Base-by-base conservation (phyloP, 768 basidiomycete genomes). In the Russula olivacea region DNA sequence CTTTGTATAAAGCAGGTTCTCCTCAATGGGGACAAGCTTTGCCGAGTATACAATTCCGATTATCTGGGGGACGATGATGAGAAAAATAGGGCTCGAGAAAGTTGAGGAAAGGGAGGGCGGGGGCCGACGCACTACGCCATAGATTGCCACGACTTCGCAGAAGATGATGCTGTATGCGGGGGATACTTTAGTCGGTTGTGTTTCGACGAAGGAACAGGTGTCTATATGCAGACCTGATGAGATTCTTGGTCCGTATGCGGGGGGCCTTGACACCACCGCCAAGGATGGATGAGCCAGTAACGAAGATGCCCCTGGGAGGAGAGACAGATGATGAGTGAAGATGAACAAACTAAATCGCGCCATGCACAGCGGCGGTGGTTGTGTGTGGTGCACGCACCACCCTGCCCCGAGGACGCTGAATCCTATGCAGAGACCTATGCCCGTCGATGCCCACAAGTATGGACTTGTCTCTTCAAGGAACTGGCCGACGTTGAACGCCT, bases 61-160 rank as follows among this genome's bases (percentile, higher is more conserved):
- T 69, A 97, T 97, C 91, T 92, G n/a, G 0, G 56, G 30, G 15
- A n/a, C 3, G 30, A 30, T 30, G 10, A 34, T 10, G 10, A 40
- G 38, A 19, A 17, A 14, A 36, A 61, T 55, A 40, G 63, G 60
- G 6, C 7, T 32, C 9, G 32, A 34, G 52, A 30, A 19, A 54
- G 53, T 21, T 48, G 11, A 21, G 7, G 21, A 38, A 38, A 25
- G 14, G 36, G 12, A 7, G 19, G 7, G 28, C 38, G 12, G 36
- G 36, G 36, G 14, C 38, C 38, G 14, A 59, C 89, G 63, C 75
- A 94, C 92, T 57, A 93, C 91, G 61, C 91, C 97, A 77, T 98
- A 98, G 71, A 99, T 98, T 62, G 96, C 97, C 32, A 99, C 95
- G 71, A 98, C 97, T 78, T 98, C 96, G 75, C 96, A 98, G 81